Conservation (phyloP, 176 grass and related monocot species). For the Chrysopogon serrulatus region DNA sequence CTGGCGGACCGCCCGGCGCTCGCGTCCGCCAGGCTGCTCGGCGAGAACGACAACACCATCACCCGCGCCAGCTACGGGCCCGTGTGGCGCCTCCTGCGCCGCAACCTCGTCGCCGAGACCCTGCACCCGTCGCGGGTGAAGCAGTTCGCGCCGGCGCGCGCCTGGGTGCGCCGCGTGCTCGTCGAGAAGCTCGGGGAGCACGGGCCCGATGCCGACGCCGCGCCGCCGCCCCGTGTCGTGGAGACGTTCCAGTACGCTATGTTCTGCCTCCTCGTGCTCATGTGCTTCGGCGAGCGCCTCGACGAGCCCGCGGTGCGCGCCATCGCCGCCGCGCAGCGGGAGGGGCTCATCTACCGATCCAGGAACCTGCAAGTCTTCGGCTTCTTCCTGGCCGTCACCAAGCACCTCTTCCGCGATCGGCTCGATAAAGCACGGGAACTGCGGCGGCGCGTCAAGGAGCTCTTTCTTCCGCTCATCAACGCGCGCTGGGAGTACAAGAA, state of each 20-base stretch:
- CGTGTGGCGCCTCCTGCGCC: slow-evolving; percentile 51
- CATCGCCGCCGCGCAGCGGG: slow-evolving; percentile 18
- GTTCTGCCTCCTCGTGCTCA: slow-evolving; percentile 58
- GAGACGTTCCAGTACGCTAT: slow-evolving; percentile 56
- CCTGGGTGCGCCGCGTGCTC: slow-evolving; percentile 33
- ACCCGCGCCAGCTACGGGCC: slow-evolving; percentile 36
- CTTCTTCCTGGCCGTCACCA: slow-evolving; percentile 37
- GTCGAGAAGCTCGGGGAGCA: slow-evolving; percentile 11
- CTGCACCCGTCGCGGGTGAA: slow-evolving; percentile 46
- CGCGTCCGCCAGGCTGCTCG: neutral
- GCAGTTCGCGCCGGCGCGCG: slow-evolving; percentile 36
- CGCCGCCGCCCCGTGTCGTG: neutral
- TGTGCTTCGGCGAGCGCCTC: slow-evolving; percentile 79
- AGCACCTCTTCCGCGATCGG: slow-evolving; percentile 34
- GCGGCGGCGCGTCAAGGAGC: slow-evolving; percentile 8
- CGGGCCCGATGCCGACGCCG: neutral
- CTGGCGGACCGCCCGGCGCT: slow-evolving; percentile 33
- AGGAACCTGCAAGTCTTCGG: slow-evolving; percentile 19
- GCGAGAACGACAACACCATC: slow-evolving; percentile 33
- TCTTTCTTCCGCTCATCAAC: slow-evolving; percentile 39
- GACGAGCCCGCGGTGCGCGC: slow-evolving; percentile 36
- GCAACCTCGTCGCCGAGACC: slow-evolving; percentile 52
- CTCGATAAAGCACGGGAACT: neutral
- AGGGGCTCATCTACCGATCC: slow-evolving; percentile 9
- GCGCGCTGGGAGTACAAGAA: slow-evolving; percentile 36